Conservation (phyloP, 768 basidiomycete genomes). For the Termitomyces sp. region DNA sequence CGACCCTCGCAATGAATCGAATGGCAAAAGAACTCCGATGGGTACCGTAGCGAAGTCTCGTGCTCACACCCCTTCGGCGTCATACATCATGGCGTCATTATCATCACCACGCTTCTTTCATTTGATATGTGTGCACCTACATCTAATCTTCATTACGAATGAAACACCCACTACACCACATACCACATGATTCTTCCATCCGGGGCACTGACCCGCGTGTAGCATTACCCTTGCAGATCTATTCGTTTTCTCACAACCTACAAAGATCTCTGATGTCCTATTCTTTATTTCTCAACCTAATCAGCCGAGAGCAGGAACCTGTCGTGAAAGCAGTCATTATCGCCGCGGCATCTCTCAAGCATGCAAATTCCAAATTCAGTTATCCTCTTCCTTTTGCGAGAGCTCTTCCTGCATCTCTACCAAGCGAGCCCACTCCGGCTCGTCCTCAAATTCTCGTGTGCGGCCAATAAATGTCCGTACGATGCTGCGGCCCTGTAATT, state of each 20-base stretch:
- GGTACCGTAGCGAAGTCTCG: slow-evolving; percentile 22
- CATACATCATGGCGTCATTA: not conserved
- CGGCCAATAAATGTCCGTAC: slow-evolving; percentile 87
- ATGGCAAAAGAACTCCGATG: slow-evolving; percentile 63
- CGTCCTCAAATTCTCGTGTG: slow-evolving; percentile 85
- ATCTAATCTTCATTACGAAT: slow-evolving; percentile 10
- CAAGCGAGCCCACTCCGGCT: slow-evolving; percentile 77
- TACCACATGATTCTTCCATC: slow-evolving; percentile 4
- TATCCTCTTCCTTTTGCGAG: slow-evolving; percentile 30
- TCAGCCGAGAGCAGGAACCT: slow-evolving; percentile 12
- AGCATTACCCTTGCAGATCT: slow-evolving; percentile 16
- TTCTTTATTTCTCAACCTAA: slow-evolving; percentile 15
- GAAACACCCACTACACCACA: not conserved
- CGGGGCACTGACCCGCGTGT: slow-evolving; percentile 19
- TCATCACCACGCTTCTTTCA: slow-evolving; percentile 7
- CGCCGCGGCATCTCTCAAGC: slow-evolving; percentile 12
- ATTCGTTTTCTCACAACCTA: slow-evolving; percentile 14
- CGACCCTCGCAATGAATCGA: slow-evolving; percentile 70
- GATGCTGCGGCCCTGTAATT: slow-evolving; percentile 80
- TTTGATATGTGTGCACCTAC: slow-evolving; percentile 10
- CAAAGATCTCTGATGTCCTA: slow-evolving; percentile 10
- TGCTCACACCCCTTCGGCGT: not conserved
- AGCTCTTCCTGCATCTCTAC: slow-evolving; percentile 65
- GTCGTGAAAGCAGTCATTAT: slow-evolving; percentile 8
- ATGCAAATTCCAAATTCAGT: not conserved